Evolutionary conservation across 768 basidiomycete species (phyloP), one percentile per base, ranked within the genome.

Genomic region (Suillus alpinus): DNA sequence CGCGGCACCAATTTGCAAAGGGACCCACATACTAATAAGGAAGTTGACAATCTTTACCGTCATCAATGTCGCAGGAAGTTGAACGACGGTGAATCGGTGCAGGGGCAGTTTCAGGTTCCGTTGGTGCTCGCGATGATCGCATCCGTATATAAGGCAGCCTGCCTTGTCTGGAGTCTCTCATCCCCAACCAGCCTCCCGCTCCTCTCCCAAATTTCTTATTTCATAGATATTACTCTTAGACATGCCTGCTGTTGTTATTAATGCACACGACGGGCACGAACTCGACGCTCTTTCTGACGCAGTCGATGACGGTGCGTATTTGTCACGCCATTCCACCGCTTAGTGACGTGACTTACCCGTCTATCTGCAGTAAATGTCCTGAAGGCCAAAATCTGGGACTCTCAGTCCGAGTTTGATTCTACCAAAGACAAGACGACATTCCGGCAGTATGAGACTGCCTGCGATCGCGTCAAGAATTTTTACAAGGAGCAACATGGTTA

Each of bases 401-500:
- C 81, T 2, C 65, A 78, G 50, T 81, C 89, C 6, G 71, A 79
- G 56, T 86, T 90, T 66, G 75, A 79, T 20, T 70, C 75, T 0
- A 23, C 53, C 16, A 88, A 86, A 66, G 86, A 92, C 77, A 91
- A 91, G 72, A 61, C 79, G 12, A 68, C 75, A 56, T 92, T 91
- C 74, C 83, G 90, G 31, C 81, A 90, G 72, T 92, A 91, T 67
- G 86, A 90, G 46, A 79, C 74, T 23, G 90, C 90, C 8, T 91
- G 89, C 67, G 87, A 90, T 58, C 86, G 88, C 57, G 90, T 92
- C 72, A 90, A 87, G 75, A 75, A 77, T 4, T 91, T 91, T 67
- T 92, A 92, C 74, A 85, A 83, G 65, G 88, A 90, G 67, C 89
- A 92, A 66, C 89, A 92, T 61, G 87, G 89, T 89, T 51, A 5